Percentiles rank a stretch among this genome's conserved stretches.
These are phyloP conservation scores for Rhipidocladum racemiflorum DNA, from an alignment of 176 grass and related monocot genomes.

Conservation along the genomic window DNA sequence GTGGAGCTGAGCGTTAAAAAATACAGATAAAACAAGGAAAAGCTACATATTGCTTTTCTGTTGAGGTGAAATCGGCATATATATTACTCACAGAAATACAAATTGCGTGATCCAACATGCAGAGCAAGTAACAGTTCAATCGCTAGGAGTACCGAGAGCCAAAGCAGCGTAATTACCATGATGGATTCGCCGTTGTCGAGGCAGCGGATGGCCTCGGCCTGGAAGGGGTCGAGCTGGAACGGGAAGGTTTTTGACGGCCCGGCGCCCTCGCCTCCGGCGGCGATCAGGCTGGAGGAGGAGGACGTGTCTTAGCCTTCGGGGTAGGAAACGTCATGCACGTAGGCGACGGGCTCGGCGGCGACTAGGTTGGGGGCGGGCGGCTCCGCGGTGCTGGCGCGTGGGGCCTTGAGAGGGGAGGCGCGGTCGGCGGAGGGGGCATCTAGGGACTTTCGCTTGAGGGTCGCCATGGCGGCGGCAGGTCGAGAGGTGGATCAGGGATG, in stretches of 20 bases:
- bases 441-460: conserved; percentile 58
- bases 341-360: conserved; percentile 45
- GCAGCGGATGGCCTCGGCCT: conserved; percentile 68
- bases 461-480: conserved; percentile 42
- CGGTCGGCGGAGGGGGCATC: conserved; percentile 5
- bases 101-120: too few relatives aligned
- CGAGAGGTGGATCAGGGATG: too few relatives aligned
- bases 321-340: conserved; percentile 94
- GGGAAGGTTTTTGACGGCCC: conserved; percentile 69
- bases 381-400: not conserved
- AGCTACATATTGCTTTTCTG: too few relatives aligned
- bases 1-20: too few relatives aligned
- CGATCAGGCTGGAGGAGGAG: too few relatives aligned
- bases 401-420: conserved; percentile 32
- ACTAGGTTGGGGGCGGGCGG: not conserved
- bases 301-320: conserved; percentile 54
- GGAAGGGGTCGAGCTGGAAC: conserved; percentile 90
- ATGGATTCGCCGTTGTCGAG: conserved; percentile 52
- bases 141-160: too few relatives aligned
- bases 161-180: conserved; percentile 23
- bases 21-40: too few relatives aligned
- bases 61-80: too few relatives aligned
- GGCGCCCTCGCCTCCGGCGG: conserved; percentile 7
- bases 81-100: too few relatives aligned
- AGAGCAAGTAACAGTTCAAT: too few relatives aligned